These are phyloP conservation scores for Agarophyton chilense DNA, from an alignment of 23 red algal species.

Conservation along the genomic window DNA sequence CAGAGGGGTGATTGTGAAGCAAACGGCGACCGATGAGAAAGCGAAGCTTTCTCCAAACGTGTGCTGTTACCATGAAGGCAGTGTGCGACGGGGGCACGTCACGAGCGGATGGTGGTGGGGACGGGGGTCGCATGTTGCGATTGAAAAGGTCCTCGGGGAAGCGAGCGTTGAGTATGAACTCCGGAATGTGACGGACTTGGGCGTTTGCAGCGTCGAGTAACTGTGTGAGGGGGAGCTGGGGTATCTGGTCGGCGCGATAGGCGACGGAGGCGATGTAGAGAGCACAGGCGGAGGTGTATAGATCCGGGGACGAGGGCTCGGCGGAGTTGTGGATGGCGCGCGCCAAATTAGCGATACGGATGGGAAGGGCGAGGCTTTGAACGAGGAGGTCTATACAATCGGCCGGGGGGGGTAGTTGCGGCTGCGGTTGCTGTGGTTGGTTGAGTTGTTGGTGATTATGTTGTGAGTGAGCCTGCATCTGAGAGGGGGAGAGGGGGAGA, in stretches of 20 bases:
- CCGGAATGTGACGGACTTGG: neutral
- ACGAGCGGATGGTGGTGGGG: neutral
- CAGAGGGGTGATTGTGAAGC: neutral
- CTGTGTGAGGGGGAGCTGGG: neutral
- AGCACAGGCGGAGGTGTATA: conserved; percentile 1
- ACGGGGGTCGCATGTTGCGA: neutral
- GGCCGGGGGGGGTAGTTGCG: neutral
- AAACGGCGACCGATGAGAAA: neutral
- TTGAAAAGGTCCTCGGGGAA: neutral
- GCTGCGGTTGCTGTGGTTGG: neutral
- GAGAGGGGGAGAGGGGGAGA: neutral
- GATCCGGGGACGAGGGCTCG: neutral
- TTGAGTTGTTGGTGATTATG: too few relatives aligned
- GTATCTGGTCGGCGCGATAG: neutral
- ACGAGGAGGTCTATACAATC: conserved; percentile 2
- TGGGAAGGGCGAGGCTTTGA: neutral
- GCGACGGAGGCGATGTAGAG: conserved; percentile 10
- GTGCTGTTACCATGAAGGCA: conserved; percentile 4
- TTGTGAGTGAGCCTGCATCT: neutral
- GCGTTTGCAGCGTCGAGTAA: neutral
- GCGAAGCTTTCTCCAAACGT: conserved; percentile 5
- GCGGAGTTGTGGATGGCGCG: neutral
- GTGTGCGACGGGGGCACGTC: neutral
- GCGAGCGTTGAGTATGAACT: neutral
- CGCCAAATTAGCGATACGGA: neutral